Evolutionary conservation across 495 filamentous ascomycete genomes (phyloP).

Genomic region (Penicillium manginii): DNA sequence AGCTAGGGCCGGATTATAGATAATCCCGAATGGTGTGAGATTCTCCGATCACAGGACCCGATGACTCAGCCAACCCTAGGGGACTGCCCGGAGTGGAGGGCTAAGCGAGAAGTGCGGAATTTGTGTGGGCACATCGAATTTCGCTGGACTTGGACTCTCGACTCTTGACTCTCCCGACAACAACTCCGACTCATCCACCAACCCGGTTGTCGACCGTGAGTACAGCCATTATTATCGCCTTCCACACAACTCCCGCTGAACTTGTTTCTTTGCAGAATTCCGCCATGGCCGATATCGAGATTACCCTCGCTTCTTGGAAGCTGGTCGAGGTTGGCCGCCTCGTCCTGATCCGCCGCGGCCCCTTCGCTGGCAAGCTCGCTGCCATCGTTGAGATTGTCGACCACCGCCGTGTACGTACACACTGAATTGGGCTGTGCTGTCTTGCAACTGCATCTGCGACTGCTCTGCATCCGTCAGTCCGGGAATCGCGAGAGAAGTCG

Average conservation of each 20-base stretch:
- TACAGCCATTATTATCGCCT: neutral
- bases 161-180: slow-evolving; percentile 54
- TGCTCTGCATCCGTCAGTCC: neutral
- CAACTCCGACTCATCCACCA: slow-evolving; percentile 44
- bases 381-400: slow-evolving; percentile 98
- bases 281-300: slow-evolving; percentile 69
- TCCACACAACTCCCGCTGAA: slow-evolving; percentile 20
- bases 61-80: slow-evolving; percentile 45
- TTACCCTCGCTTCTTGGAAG: slow-evolving; percentile 81
- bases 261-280: slow-evolving; percentile 32
- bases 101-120: slow-evolving; percentile 39
- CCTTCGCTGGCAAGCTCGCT: slow-evolving; percentile 82
- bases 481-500: too few relatives aligned
- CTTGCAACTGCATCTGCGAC: neutral
- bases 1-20: slow-evolving; percentile 17
- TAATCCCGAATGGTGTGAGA: neutral
- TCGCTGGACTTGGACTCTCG: slow-evolving; percentile 48
- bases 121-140: slow-evolving; percentile 49
- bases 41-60: neutral
- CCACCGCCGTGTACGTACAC: slow-evolving; percentile 93
- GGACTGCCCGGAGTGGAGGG: slow-evolving; percentile 31
- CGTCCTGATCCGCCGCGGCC: slow-evolving; percentile 78
- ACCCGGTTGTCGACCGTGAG: slow-evolving; percentile 55
- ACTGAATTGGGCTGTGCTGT: neutral
- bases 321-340: slow-evolving; percentile 96